A percentile compares a stretch with the other conserved stretches of the same genome.
phyloP scores from a whole-genome alignment of 305 asterid genomes.

The Fraxinus ornus region DNA sequence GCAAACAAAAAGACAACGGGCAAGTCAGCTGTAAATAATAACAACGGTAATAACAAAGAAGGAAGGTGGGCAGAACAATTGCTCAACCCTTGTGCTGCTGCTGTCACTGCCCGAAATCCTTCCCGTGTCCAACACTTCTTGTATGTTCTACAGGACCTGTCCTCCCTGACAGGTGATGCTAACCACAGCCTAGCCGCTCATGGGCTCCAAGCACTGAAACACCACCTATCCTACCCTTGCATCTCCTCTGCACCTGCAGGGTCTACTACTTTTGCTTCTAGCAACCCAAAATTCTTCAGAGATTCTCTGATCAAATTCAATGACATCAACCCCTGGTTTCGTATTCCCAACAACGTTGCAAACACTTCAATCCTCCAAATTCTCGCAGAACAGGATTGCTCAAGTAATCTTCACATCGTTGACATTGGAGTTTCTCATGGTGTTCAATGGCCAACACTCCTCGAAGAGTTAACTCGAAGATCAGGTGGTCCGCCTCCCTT shows the following conservation, averaged over 20 bases:
- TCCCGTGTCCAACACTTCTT: slow-evolving; percentile 74
- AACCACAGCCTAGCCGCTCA: slow-evolving; percentile 73
- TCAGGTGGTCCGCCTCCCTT: slow-evolving; percentile 77
- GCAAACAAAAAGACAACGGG: slow-evolving; percentile 37
- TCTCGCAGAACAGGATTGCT: slow-evolving; percentile 43
- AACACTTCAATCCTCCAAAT: slow-evolving; percentile 76
- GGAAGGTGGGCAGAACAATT: slow-evolving; percentile 94
- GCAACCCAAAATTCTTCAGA: slow-evolving; percentile 57
- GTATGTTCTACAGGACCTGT: slow-evolving; percentile 64
- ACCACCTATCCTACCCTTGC: slow-evolving; percentile 52
- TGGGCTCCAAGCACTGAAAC: slow-evolving; percentile 70
- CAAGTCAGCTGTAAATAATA: slow-evolving; percentile 32
- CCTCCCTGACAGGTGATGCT: slow-evolving; percentile 68
- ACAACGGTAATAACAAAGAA: slow-evolving; percentile 46
- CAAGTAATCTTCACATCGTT: slow-evolving; percentile 68
- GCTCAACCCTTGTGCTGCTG: slow-evolving; percentile 86
- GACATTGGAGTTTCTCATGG: slow-evolving; percentile 93
- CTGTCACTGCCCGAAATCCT: slow-evolving; percentile 55
- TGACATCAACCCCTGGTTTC: slow-evolving; percentile 83
- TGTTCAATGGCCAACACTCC: slow-evolving; percentile 83
- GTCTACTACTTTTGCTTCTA: slow-evolving; percentile 45
- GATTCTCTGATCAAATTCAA: slow-evolving; percentile 67
- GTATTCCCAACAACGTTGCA: slow-evolving; percentile 72
- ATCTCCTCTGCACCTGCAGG: slow-evolving; percentile 28
- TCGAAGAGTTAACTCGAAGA: slow-evolving; percentile 66